Evolutionary conservation across 140 eudicot species (phyloP).

Genomic region (Stevia rebaudiana): DNA sequence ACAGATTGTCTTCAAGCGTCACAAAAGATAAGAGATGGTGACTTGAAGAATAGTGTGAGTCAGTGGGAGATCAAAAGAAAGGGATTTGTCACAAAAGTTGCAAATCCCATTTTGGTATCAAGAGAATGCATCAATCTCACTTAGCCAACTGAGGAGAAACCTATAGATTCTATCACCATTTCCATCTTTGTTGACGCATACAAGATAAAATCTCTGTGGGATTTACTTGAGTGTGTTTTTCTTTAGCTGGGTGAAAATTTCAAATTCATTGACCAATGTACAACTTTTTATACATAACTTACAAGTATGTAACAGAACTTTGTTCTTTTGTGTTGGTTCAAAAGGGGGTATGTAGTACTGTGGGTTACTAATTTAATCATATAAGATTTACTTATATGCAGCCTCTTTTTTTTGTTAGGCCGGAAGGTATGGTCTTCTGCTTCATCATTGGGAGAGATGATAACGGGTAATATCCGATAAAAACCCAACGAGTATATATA

Average conservation of each 20-base stretch:
- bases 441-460: too few relatives aligned
- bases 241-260: background rate
- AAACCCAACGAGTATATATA: too few relatives aligned
- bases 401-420: too few relatives aligned
- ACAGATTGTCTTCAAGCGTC: conserved; percentile 63
- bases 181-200: conserved; percentile 19
- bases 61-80: conserved; percentile 67
- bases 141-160: conserved; percentile 29
- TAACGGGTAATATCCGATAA: too few relatives aligned
- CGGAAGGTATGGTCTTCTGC: too few relatives aligned
- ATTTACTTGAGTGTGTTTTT: conserved; percentile 4
- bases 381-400: background rate
- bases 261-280: background rate
- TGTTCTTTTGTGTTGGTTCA: background rate
- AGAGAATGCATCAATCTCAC: conserved; percentile 28
- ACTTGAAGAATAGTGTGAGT: conserved; percentile 67
- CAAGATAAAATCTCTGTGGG: conserved; percentile 9
- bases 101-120: conserved; percentile 37
- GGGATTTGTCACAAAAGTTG: conserved; percentile 63
- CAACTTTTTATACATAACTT: background rate
- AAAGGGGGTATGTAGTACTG: conserved; percentile 1
- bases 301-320: background rate
- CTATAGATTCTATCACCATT: conserved; percentile 20
- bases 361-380: background rate
- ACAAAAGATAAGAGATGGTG: conserved; percentile 59